Conservation (phyloP, 192 early-diverging fungal species). For the Backusella sp. region DNA sequence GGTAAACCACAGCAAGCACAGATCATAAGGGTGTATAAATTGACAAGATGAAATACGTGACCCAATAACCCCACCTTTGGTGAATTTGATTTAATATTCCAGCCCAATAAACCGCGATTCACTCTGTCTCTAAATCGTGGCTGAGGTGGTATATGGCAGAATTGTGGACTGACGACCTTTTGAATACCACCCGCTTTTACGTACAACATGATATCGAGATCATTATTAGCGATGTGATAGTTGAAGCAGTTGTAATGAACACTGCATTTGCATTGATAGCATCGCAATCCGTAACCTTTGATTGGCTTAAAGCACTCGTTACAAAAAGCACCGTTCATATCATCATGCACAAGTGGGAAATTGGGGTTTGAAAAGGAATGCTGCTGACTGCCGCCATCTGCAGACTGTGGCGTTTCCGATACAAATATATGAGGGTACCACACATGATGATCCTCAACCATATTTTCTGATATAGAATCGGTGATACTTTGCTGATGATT, state of each 20-base stretch:
- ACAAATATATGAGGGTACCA: conserved; percentile 49
- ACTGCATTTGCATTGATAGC: conserved; percentile 49
- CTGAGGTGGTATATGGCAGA: conserved; percentile 33
- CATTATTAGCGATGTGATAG: conserved; percentile 22
- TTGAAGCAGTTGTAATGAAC: conserved; percentile 54
- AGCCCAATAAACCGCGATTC: not conserved
- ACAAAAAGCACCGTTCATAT: conserved; percentile 22
- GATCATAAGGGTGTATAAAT: conserved; percentile 51
- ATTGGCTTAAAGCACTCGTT: conserved; percentile 43
- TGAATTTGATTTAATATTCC: not conserved
- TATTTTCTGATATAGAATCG: conserved; percentile 3
- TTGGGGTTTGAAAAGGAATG: not conserved
- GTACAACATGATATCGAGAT: conserved; percentile 35
- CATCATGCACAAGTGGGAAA: not conserved
- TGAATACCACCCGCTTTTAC: conserved; percentile 37
- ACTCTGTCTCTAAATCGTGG: conserved; percentile 18
- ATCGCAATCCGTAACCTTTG: conserved; percentile 48
- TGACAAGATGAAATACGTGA: conserved; percentile 52
- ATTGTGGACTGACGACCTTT: conserved; percentile 44
- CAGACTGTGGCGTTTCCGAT: not conserved
- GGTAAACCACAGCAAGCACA: conserved; percentile 50
- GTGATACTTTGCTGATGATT: not conserved
- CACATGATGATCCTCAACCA: conserved; percentile 22
- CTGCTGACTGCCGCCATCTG: not conserved
- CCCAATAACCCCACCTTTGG: conserved; percentile 19